Evolutionary conservation across 352 stramenopile genomes (phyloP).

Genomic region (Thalassiosira hispida): DNA sequence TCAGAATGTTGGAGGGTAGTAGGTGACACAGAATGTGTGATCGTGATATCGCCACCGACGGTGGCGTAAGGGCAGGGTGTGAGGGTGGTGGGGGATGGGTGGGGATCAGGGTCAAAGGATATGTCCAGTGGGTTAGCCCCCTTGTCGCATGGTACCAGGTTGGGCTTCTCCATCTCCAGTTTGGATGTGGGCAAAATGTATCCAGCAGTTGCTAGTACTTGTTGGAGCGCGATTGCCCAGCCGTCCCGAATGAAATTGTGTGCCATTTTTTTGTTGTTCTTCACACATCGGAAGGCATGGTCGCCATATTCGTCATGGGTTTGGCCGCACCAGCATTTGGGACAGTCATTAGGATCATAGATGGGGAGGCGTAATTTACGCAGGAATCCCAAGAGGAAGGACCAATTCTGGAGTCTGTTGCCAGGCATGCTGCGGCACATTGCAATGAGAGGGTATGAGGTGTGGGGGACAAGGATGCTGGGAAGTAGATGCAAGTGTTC

Average conservation of each 20-base stretch:
- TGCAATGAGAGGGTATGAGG: constrained; percentile 23
- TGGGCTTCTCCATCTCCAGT: background rate
- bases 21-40: no score
- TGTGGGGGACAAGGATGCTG: constrained; percentile 17
- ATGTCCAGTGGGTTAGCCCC: background rate
- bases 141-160: background rate
- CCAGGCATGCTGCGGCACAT: constrained; percentile 6
- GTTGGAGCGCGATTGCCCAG: background rate
- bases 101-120: background rate
- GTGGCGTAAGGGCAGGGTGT: background rate
- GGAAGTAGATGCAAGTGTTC: background rate
- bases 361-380: constrained; percentile 10
- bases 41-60: background rate
- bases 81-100: background rate
- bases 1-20: no score
- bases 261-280: constrained; percentile 11
- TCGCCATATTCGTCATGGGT: constrained; percentile 11
- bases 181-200: background rate
- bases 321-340: background rate
- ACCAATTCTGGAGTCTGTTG: constrained; percentile 7
- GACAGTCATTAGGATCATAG: background rate
- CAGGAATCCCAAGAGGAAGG: background rate
- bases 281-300: constrained; percentile 12
- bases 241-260: constrained; percentile 15
- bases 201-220: background rate